Evolutionary conservation across 1,284 basidiomycete genomes (phyloP).

Genomic region (Apiotrichum montevideense): DNA sequence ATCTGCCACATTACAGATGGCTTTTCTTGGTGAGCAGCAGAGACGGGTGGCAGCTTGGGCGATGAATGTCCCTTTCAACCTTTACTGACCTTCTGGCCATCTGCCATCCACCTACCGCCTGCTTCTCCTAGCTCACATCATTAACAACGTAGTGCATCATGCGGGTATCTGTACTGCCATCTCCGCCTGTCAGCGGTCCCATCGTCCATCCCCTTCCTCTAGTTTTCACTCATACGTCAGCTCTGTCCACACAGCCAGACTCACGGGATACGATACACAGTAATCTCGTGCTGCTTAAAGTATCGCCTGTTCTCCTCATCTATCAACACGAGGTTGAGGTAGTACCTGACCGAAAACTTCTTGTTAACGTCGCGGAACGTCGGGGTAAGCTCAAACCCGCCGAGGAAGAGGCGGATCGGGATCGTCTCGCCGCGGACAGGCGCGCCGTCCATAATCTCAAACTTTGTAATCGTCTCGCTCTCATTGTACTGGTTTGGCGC

Average conservation of each 20-base stretch:
- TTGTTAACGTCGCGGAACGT: conserved; percentile 99
- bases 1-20: too few relatives aligned
- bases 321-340: conserved; percentile 91
- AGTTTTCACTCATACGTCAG: conserved; percentile 4
- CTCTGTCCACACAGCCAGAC: background rate
- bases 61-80: too few relatives aligned
- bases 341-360: conserved; percentile 95
- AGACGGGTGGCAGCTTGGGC: too few relatives aligned
- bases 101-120: too few relatives aligned
- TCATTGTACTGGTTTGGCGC: conserved; percentile 99
- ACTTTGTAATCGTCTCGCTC: conserved; percentile 98
- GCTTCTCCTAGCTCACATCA: background rate
- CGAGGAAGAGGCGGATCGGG: conserved; percentile 93
- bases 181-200: background rate
- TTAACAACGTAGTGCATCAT: conserved; percentile 5
- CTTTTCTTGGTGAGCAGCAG: too few relatives aligned
- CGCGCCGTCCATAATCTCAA: conserved; percentile 98
- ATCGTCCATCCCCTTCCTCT: background rate
- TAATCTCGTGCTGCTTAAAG: conserved; percentile 48
- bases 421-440: conserved; percentile 96
- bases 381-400: conserved; percentile 95
- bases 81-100: too few relatives aligned
- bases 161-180: background rate
- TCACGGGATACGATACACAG: conserved; percentile 34
- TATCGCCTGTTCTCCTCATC: conserved; percentile 80